phyloP scores from a whole-genome alignment of 2,329 filamentous ascomycete species.

The Trichoderma asperellum region DNA sequence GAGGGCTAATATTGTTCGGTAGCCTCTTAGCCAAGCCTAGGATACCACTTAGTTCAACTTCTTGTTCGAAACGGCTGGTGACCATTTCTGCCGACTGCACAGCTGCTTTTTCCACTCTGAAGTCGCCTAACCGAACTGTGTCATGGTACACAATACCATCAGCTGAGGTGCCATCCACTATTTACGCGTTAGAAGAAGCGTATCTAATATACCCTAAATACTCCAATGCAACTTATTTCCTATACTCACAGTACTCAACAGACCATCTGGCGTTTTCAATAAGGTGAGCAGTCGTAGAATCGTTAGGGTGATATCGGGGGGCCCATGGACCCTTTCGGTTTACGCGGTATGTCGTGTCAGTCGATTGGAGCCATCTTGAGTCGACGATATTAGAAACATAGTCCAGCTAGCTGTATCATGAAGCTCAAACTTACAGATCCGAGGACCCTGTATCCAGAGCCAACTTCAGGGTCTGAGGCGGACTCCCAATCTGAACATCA shows the following conservation, averaged over 20 bases:
- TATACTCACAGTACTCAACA: conserved; percentile 53
- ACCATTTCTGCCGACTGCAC: conserved; percentile 54
- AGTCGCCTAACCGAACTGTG: conserved; percentile 50
- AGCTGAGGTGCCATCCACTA: conserved; percentile 51
- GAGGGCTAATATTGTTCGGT: conserved; percentile 49
- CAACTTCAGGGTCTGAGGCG: conserved; percentile 52
- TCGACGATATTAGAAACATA: conserved; percentile 8
- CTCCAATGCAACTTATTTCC: not conserved
- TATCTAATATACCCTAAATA: not conserved
- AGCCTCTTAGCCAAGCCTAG: conserved; percentile 56
- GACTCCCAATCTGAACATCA: conserved; percentile 52
- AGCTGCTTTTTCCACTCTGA: conserved; percentile 50
- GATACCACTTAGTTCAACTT: conserved; percentile 52
- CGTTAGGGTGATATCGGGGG: conserved; percentile 49
- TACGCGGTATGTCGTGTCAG: conserved; percentile 48
- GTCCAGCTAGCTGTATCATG: too few species aligned
- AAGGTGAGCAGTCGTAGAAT: conserved; percentile 49
- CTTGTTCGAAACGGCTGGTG: conserved; percentile 49
- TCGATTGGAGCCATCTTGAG: conserved; percentile 58
- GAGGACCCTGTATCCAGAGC: conserved; percentile 60
- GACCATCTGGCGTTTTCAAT: conserved; percentile 53
- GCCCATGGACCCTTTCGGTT: conserved; percentile 44
- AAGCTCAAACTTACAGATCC: conserved; percentile 61
- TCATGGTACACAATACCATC: conserved; percentile 56
- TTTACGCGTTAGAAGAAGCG: not conserved